phyloP scores from a whole-genome alignment of 805 yeast species.

The Candida sakaeoensis region DNA sequence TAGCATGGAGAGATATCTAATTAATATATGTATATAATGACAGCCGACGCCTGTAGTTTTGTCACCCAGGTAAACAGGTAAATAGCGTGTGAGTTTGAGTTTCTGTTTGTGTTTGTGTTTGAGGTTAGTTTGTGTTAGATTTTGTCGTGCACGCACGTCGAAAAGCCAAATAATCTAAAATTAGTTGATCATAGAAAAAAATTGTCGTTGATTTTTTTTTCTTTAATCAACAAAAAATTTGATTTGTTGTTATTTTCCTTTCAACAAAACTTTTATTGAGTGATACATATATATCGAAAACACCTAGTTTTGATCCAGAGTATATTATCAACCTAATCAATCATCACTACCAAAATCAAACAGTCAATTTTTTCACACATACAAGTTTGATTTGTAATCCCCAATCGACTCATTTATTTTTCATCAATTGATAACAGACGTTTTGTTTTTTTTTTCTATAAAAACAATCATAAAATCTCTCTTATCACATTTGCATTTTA shows the following conservation, averaged over 20 bases:
- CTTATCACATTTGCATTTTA: too few species aligned
- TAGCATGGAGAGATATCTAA: neutral
- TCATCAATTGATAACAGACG: too few species aligned
- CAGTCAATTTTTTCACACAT: too few species aligned
- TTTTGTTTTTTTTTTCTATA: too few species aligned
- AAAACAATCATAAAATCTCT: too few species aligned
- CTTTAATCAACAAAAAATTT: conserved; percentile 6
- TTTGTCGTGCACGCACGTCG: neutral
- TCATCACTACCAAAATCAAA: neutral
- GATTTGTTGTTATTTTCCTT: conserved; percentile 10
- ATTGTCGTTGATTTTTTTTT: conserved; percentile 2
- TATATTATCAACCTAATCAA: neutral
- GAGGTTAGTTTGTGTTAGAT: neutral
- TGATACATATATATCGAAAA: too few species aligned
- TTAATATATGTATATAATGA: too few species aligned
- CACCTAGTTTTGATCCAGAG: neutral
- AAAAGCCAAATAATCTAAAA: conserved; percentile 4
- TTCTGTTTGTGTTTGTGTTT: neutral
- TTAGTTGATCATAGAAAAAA: neutral
- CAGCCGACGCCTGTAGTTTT: too few species aligned
- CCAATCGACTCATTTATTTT: too few species aligned
- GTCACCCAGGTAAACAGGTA: too few species aligned
- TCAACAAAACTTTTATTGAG: too few species aligned
- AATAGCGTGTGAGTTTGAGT: conserved; percentile 5
- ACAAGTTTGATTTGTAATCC: too few species aligned